Percentiles rank a stretch among this genome's conserved stretches.
Evolutionary conservation across 2,329 filamentous ascomycete genomes (phyloP).

Genomic region (Lithohypha guttulata): DNA sequence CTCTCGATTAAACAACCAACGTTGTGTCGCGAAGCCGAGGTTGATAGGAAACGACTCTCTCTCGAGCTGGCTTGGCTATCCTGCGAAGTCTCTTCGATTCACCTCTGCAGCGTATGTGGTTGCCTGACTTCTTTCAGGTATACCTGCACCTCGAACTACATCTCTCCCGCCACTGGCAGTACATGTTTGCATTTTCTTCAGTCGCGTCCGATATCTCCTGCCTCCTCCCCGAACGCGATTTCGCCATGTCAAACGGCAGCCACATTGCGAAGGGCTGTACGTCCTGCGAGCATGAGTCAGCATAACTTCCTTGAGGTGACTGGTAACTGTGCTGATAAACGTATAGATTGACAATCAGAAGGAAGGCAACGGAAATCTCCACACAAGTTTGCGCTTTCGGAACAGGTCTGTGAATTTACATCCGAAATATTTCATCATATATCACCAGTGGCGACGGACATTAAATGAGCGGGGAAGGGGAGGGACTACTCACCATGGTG

Average conservation of each 20-base stretch:
- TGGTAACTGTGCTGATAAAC: constrained; percentile 5
- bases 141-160: too few relatives aligned
- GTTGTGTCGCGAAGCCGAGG: too few relatives aligned
- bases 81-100: too few relatives aligned
- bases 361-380: constrained; percentile 8
- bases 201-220: too few relatives aligned
- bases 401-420: constrained; percentile 74
- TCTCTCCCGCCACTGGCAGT: too few relatives aligned
- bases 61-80: too few relatives aligned
- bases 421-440: constrained; percentile 96
- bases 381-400: constrained; percentile 72
- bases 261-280: constrained; percentile 21
- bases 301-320: neutral
- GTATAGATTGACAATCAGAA: neutral
- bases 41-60: too few relatives aligned
- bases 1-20: too few relatives aligned
- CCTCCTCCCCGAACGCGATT: constrained; percentile 7
- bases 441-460: neutral
- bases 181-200: too few relatives aligned
- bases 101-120: too few relatives aligned
- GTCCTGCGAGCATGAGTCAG: constrained; percentile 13
- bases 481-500: constrained; percentile 18
- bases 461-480: neutral
- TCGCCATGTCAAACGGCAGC: constrained; percentile 14
- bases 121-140: too few relatives aligned